Conservation (phyloP, 805 yeast species). For the Suhomyces tanzawaensis region DNA sequence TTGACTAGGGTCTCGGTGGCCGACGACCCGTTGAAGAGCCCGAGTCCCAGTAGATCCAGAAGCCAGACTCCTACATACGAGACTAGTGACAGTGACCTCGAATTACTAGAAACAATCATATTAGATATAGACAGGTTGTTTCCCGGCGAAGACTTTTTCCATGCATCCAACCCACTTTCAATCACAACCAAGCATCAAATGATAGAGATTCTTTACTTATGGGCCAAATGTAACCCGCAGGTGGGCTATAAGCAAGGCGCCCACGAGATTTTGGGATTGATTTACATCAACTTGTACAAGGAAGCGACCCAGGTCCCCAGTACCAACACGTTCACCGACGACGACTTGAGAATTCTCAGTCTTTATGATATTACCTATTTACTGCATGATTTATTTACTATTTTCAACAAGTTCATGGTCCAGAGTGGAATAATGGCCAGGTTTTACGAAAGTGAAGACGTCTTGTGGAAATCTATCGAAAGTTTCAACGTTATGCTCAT, state of each 20-base stretch:
- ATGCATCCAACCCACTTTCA: slow-evolving; percentile 16
- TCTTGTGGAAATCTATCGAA: slow-evolving; percentile 46
- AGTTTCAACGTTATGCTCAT: slow-evolving; percentile 46
- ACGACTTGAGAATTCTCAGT: slow-evolving; percentile 34
- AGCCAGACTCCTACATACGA: slow-evolving; percentile 5
- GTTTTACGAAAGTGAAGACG: slow-evolving; percentile 39
- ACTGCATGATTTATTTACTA: slow-evolving; percentile 42
- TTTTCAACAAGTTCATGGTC: slow-evolving; percentile 43
- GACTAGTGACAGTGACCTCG: slow-evolving; percentile 29
- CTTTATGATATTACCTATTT: slow-evolving; percentile 40
- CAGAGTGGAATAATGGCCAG: slow-evolving; percentile 35
- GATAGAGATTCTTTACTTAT: slow-evolving; percentile 44
- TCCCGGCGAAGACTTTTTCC: slow-evolving; percentile 43
- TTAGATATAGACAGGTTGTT: slow-evolving; percentile 53
- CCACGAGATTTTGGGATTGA: slow-evolving; percentile 52
- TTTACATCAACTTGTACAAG: slow-evolving; percentile 37
- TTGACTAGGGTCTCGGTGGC: slow-evolving; percentile 19
- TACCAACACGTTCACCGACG: slow-evolving; percentile 15
- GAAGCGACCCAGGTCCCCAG: slow-evolving; percentile 29
- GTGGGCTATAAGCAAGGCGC: slow-evolving; percentile 50
- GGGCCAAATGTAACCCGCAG: slow-evolving; percentile 48
- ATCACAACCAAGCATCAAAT: slow-evolving; percentile 26
- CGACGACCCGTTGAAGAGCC: slow-evolving; percentile 18
- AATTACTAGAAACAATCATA: slow-evolving; percentile 42
- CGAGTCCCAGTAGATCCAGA: slow-evolving; percentile 2